Percentiles rank a stretch among this genome's conserved stretches.
phyloP scores from a whole-genome alignment of 192 early-diverging fungal genomes.

The Irineochytrium annulatum region DNA sequence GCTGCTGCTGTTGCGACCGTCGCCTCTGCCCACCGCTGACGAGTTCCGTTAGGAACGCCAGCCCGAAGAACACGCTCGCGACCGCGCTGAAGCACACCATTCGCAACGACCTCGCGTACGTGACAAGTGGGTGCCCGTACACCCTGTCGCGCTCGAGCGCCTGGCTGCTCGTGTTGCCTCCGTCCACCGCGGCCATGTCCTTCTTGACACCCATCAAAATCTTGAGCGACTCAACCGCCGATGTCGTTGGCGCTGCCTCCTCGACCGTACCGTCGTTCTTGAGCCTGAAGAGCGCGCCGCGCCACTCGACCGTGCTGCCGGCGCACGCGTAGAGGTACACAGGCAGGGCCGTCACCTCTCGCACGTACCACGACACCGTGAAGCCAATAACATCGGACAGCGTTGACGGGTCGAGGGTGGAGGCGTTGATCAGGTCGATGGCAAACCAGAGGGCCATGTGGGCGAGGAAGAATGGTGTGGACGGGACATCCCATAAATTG shows the following conservation, averaged over 20 bases:
- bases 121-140: neutral
- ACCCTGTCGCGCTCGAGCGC: neutral
- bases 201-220: too few species aligned
- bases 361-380: slow-evolving; percentile 71
- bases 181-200: neutral
- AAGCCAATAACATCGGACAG: slow-evolving; percentile 46
- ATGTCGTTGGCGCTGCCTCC: neutral
- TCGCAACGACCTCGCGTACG: neutral
- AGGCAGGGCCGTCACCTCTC: slow-evolving; percentile 82
- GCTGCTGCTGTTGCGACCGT: too few species aligned
- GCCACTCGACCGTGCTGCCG: slow-evolving; percentile 84
- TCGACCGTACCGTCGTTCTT: slow-evolving; percentile 41
- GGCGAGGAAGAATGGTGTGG: slow-evolving; percentile 43
- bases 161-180: neutral
- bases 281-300: slow-evolving; percentile 53
- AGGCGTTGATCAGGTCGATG: slow-evolving; percentile 44
- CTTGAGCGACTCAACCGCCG: neutral
- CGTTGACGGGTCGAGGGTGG: slow-evolving; percentile 2
- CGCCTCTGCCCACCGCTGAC: too few species aligned
- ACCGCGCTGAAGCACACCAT: neutral
- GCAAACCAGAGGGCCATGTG: slow-evolving; percentile 60
- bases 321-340: slow-evolving; percentile 75
- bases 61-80: neutral
- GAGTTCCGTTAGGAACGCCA: neutral
- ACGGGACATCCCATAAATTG: slow-evolving; percentile 48